A percentile compares a stretch with the other conserved stretches of the same genome.
Evolutionary conservation across 176 grass and related monocot species (phyloP).

Genomic region (Musa itinerans): DNA sequence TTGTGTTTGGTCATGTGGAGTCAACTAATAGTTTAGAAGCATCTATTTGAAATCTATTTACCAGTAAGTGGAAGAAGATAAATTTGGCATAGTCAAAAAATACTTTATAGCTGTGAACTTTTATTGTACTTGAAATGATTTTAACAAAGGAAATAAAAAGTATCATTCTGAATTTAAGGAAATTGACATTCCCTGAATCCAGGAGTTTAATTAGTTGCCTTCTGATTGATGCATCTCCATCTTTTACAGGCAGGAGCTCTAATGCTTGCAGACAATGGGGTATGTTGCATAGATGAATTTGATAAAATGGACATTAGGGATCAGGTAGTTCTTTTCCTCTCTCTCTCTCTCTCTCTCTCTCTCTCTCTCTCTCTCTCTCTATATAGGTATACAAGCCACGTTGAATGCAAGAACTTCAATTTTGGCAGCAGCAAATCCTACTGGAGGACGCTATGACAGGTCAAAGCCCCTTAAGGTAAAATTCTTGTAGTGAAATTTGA

Average conservation of each 20-base stretch:
- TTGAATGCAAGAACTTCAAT: constrained; percentile 93
- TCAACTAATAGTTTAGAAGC: not conserved
- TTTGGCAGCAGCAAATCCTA: constrained; percentile 95
- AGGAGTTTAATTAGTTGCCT: constrained; percentile 13
- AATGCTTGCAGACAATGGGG: constrained; percentile 95
- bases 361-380: too few relatives aligned
- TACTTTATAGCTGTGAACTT: too few relatives aligned
- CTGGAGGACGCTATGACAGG: constrained; percentile 84
- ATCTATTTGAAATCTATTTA: not conserved
- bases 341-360: too few relatives aligned
- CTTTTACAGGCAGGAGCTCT: constrained; percentile 80
- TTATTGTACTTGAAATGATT: not conserved
- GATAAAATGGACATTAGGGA: constrained; percentile 99
- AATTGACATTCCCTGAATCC: not conserved
- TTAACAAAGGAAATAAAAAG: not conserved
- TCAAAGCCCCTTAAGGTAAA: constrained; percentile 91
- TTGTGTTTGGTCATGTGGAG: not conserved
- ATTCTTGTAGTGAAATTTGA: not conserved
- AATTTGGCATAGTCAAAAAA: too few relatives aligned
- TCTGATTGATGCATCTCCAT: constrained; percentile 10
- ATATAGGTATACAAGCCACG: constrained; percentile 94
- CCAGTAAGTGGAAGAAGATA: too few relatives aligned
- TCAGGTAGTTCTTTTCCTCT: constrained; percentile 38
- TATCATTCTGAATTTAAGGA: not conserved
- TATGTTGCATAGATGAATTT: constrained; percentile 99